Evolutionary conservation across 306 rosid species (phyloP).

Genomic region (Fragaria nilgerrensis): DNA sequence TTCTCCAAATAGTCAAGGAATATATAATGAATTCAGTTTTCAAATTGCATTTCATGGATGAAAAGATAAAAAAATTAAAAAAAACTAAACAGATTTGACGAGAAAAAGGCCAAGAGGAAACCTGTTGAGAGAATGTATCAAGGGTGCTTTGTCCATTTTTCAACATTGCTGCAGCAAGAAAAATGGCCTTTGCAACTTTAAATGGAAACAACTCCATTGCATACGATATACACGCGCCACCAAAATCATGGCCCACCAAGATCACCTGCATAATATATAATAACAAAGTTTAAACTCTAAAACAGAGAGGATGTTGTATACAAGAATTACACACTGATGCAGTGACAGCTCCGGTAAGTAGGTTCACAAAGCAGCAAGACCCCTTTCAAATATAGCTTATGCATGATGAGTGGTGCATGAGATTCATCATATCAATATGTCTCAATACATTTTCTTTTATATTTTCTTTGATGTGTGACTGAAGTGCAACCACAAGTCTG

Average conservation of each 20-base stretch:
- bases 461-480: neutral
- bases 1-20: neutral
- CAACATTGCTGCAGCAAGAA: conserved; percentile 89
- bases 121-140: conserved; percentile 88
- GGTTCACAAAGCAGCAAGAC: neutral
- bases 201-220: conserved; percentile 82
- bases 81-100: conserved; percentile 7
- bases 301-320: conserved; percentile 20
- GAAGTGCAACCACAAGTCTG: neutral
- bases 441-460: neutral
- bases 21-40: neutral
- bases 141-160: conserved; percentile 79
- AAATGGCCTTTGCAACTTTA: conserved; percentile 80
- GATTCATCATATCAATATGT: neutral
- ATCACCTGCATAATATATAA: conserved; percentile 59
- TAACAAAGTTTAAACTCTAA: neutral
- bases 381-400: neutral
- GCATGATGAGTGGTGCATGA: neutral
- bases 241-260: conserved; percentile 96
- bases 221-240: conserved; percentile 86
- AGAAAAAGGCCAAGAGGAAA: conserved; percentile 28
- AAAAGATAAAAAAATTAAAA: neutral
- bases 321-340: neutral
- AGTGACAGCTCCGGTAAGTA: neutral
- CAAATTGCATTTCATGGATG: neutral